Percentiles rank a stretch among this genome's conserved stretches.
Evolutionary conservation across 202 grass and related monocot species (phyloP).

Genomic region (Panicum virgatum): DNA sequence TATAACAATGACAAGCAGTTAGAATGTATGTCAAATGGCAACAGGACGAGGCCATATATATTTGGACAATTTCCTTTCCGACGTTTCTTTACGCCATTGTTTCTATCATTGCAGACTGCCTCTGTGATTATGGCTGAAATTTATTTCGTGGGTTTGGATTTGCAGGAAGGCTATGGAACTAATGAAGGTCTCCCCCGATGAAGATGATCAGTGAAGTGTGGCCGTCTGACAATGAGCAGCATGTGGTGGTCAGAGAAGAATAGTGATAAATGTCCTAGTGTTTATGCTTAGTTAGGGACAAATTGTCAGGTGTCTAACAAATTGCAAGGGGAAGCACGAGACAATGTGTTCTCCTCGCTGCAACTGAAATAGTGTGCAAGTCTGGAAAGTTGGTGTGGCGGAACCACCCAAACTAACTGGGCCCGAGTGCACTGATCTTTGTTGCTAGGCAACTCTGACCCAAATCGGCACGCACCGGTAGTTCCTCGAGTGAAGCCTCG

Average conservation of each 20-base stretch:
- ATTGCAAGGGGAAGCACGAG: background rate
- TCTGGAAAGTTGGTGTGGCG: background rate
- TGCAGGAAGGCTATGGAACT: conserved; percentile 9
- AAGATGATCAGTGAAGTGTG: background rate
- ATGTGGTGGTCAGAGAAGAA: background rate
- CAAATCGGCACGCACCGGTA: no score
- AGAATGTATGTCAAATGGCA: background rate
- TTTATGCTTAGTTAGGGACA: background rate
- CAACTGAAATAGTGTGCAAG: background rate
- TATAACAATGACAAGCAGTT: background rate
- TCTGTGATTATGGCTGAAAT: background rate
- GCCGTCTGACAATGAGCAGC: background rate
- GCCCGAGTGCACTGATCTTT: no score
- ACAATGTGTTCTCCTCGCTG: background rate
- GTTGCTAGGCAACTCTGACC: no score
- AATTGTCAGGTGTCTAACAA: background rate
- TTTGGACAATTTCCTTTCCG: background rate
- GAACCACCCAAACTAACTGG: no score
- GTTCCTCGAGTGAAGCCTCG: no score
- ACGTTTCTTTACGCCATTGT: background rate
- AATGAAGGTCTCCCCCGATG: background rate
- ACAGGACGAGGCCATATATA: background rate
- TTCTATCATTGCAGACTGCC: background rate
- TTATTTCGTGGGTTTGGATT: background rate
- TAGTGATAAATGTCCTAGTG: background rate